Percentiles rank a stretch among this genome's conserved stretches.
These are phyloP conservation scores for Coelastrella sp. DNA, from an alignment of 139 green algal species.

Conservation along the genomic window DNA sequence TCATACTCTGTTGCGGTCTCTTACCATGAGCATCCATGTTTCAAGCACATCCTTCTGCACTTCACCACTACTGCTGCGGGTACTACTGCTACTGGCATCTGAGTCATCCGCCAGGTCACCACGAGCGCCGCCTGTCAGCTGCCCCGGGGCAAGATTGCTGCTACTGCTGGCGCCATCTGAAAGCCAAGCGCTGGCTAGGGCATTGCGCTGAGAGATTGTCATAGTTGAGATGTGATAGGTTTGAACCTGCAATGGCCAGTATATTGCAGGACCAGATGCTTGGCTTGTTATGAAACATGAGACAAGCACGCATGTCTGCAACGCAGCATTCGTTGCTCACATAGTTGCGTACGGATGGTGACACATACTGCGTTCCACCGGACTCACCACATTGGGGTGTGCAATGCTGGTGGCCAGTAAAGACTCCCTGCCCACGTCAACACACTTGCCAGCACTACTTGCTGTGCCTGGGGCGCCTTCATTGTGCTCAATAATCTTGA, in stretches of 20 bases:
- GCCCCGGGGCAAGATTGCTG: neutral
- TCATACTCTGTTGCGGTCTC: neutral
- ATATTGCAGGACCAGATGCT: neutral
- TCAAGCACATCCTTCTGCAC: neutral
- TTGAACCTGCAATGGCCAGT: slow-evolving; percentile 6
- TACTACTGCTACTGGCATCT: neutral
- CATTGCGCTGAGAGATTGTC: slow-evolving; percentile 13
- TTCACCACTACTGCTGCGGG: neutral
- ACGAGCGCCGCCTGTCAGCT: neutral
- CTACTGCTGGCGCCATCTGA: slow-evolving; percentile 1
- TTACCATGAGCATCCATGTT: slow-evolving; percentile 29
- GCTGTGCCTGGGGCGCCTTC: neutral
- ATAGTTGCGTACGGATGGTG: neutral
- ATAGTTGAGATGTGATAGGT: slow-evolving; percentile 48
- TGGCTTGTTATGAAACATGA: neutral
- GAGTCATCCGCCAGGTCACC: neutral
- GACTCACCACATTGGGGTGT: slow-evolving; percentile 38
- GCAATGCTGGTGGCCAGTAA: slow-evolving; percentile 38
- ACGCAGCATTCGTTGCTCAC: neutral
- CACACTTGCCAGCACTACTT: neutral
- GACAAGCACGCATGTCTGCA: neutral
- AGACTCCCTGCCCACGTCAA: slow-evolving; percentile 18
- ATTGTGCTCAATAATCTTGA: slow-evolving; percentile 51
- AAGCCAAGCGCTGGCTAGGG: neutral
- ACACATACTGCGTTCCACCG: neutral